A percentile compares a stretch with the other conserved stretches of the same genome.
phyloP scores from a whole-genome alignment of 2,329 filamentous ascomycete species.

The Aspergillus vadensis region DNA sequence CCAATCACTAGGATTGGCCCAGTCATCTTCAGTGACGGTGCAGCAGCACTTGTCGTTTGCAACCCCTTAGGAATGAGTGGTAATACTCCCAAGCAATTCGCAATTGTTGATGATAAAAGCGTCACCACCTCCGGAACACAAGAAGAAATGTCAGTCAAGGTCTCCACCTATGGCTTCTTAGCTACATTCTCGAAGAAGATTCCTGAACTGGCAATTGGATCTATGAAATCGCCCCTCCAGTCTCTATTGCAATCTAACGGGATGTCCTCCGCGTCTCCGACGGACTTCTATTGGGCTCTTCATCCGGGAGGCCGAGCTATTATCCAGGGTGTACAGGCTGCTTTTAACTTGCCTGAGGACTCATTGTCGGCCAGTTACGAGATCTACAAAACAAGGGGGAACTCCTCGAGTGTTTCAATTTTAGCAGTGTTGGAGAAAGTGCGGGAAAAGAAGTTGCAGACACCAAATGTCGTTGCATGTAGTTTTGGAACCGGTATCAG shows the following conservation, averaged over 20 bases:
- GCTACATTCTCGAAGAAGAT: not conserved
- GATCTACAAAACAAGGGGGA: not conserved
- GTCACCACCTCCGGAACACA: not conserved
- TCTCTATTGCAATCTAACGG: not conserved
- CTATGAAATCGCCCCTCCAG: not conserved
- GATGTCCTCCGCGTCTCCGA: not conserved
- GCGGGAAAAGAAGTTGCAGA: not conserved
- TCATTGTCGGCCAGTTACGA: not conserved
- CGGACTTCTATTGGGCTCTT: slow-evolving; percentile 7
- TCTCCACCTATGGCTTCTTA: not conserved
- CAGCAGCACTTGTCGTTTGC: not conserved
- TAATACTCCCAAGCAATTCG: not conserved
- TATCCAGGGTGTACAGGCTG: not conserved
- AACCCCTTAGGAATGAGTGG: not conserved
- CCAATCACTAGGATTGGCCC: not conserved
- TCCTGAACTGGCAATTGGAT: not conserved
- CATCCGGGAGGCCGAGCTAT: slow-evolving; percentile 2
- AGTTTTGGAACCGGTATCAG: slow-evolving; percentile 6
- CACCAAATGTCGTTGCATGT: not conserved
- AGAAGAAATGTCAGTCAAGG: not conserved
- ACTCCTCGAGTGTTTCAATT: not conserved
- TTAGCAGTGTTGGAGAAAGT: slow-evolving; percentile 1
- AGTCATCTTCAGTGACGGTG: slow-evolving; percentile 3
- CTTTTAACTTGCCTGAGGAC: not conserved
- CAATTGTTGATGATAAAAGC: not conserved